Percentiles rank a stretch among this genome's conserved stretches.
phyloP scores from a whole-genome alignment of 2,329 filamentous ascomycete species.

The Talaromyces albobiverticillius region DNA sequence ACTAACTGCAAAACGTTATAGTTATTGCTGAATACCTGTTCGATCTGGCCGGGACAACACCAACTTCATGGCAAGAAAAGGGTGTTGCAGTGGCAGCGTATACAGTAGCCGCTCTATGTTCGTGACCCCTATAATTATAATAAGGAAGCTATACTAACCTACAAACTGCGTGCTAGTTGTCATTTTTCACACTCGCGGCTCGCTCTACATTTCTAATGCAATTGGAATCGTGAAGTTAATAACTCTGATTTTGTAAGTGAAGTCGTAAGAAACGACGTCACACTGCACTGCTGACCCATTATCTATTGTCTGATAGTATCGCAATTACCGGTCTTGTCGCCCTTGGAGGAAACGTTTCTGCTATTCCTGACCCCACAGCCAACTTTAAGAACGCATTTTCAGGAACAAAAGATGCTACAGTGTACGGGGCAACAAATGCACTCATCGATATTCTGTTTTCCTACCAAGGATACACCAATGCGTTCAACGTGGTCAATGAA shows the following conservation, averaged over 20 bases:
- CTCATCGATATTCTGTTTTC: constrained; percentile 59
- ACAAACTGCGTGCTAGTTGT: constrained; percentile 31
- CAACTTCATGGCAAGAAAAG: constrained; percentile 21
- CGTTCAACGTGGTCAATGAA: constrained; percentile 62
- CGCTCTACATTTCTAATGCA: constrained; percentile 54
- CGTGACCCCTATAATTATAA: constrained; percentile 43
- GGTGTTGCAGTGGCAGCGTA: constrained; percentile 28
- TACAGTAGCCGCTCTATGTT: background rate
- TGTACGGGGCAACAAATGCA: constrained; percentile 53
- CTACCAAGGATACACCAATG: constrained; percentile 57
- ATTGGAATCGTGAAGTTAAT: constrained; percentile 60
- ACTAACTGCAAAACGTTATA: constrained; percentile 20
- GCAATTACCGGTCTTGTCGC: constrained; percentile 61
- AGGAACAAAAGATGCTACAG: constrained; percentile 43
- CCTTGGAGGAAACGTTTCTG: constrained; percentile 55
- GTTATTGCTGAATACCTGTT: constrained; percentile 18
- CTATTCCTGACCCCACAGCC: constrained; percentile 48
- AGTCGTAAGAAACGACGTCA: background rate
- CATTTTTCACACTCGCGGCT: constrained; percentile 56
- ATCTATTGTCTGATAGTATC: constrained; percentile 34
- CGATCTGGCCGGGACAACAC: constrained; percentile 21
- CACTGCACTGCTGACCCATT: constrained; percentile 11
- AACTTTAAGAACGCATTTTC: constrained; percentile 58
- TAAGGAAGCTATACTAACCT: background rate
- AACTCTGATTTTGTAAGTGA: constrained; percentile 55